Conservation (phyloP, 1,284 basidiomycete genomes). For the Cutaneotrichosporon sp. region DNA sequence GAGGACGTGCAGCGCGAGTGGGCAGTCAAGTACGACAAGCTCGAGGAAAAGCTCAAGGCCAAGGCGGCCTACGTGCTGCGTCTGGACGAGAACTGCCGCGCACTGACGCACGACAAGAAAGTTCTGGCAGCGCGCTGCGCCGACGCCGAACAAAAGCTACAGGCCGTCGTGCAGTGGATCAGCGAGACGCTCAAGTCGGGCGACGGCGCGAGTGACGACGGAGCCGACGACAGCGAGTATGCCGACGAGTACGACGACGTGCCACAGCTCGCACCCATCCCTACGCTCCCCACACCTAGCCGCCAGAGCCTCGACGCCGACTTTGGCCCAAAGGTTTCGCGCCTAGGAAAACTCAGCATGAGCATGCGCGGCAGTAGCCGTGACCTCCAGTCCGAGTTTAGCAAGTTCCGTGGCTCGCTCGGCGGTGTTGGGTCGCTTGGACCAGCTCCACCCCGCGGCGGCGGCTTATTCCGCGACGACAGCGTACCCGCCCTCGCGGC, state of each 20-base stretch:
- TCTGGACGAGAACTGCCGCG: slow-evolving; percentile 40
- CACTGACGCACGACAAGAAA: slow-evolving; percentile 34
- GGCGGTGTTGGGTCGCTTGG: slow-evolving; percentile 6
- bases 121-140: slow-evolving; percentile 27
- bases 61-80: slow-evolving; percentile 44
- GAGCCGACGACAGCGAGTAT: background rate
- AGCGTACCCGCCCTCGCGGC: slow-evolving; percentile 8
- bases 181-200: slow-evolving; percentile 22
- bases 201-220: background rate
- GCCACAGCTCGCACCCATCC: background rate
- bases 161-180: slow-evolving; percentile 41
- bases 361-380: slow-evolving; percentile 6
- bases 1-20: slow-evolving; percentile 80
- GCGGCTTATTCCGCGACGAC: slow-evolving; percentile 9
- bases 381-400: slow-evolving; percentile 14
- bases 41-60: slow-evolving; percentile 55
- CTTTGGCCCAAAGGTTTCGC: slow-evolving; percentile 12
- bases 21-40: slow-evolving; percentile 58
- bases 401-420: slow-evolving; percentile 5
- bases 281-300: background rate
- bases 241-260: slow-evolving; percentile 1
- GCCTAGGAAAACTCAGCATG: slow-evolving; percentile 3
- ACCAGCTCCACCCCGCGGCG: slow-evolving; percentile 5
- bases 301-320: slow-evolving; percentile 6
- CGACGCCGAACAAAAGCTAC: slow-evolving; percentile 40